Conservation (phyloP, 306 rosid genomes). For the Sophora flavescens region DNA sequence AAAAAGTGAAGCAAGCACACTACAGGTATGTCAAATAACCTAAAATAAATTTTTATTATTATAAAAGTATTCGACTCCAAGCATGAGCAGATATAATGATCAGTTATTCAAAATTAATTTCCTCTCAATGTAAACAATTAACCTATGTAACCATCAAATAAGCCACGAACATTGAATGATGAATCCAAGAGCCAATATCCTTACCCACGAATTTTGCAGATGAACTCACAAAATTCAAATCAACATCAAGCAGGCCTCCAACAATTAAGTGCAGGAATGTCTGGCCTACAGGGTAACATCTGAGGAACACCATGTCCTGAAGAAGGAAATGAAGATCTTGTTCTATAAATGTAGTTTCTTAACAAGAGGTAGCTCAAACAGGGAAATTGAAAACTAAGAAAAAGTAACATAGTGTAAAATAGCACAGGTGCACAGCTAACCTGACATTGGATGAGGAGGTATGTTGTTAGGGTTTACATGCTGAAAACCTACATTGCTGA, state of each 20-base stretch:
- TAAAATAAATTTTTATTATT: not conserved
- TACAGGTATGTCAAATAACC: not conserved
- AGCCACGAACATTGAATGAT: not conserved
- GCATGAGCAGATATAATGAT: not conserved
- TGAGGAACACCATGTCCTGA: constrained; percentile 73
- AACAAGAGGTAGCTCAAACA: not conserved
- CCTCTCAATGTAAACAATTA: not conserved
- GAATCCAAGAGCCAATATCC: constrained; percentile 1
- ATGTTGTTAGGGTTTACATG: constrained; percentile 59
- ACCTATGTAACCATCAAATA: not conserved
- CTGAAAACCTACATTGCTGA: constrained; percentile 70
- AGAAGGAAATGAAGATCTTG: constrained; percentile 34
- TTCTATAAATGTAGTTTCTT: constrained; percentile 3
- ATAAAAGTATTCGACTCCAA: not conserved
- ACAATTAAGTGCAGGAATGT: constrained; percentile 68
- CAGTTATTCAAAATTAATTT: constrained; percentile 4
- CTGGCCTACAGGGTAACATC: constrained; percentile 77
- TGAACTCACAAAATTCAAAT: constrained; percentile 5
- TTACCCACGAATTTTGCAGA: constrained; percentile 21
- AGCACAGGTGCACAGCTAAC: constrained; percentile 48
- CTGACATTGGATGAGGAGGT: constrained; percentile 74
- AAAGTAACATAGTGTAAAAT: not conserved
- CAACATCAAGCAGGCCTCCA: constrained; percentile 78
- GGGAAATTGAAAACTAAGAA: not conserved
- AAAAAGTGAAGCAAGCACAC: not conserved